Evolutionary conservation across 106 monocot genomes (phyloP), one percentile per base, ranked within the genome.

Genomic region (Amphibolis antarctica): DNA sequence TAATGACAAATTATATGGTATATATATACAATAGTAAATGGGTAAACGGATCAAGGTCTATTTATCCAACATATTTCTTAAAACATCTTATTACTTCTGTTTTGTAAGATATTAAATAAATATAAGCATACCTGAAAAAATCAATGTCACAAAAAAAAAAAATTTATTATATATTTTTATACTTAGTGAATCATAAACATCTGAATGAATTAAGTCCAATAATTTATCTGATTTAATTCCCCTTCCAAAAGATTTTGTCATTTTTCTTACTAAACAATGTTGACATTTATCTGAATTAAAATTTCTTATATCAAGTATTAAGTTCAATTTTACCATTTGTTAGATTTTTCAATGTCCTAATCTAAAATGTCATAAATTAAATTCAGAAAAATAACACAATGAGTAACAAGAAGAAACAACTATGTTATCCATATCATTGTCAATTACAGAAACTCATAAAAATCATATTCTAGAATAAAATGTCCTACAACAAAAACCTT

Each of bases 301-400:
- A 17, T 59, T 59, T 12, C 9, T 9, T 18, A 28, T 51, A n/a
- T 51, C 10, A 4, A 18, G 59, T 13, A 59, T 3, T 14, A 59
- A 12, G 0, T 59, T 59, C 18, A 31, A 18, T 59, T 59, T 59
- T 31, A 59, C 27, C 59, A 59, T 59, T 59, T 59, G 28, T 59
- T 59, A 19, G 23, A 59, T 59, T 59, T 59, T 29, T 0, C 14
- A 17, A 59, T 31, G 30, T 10, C 27, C 59, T 14, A 59, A 59
- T 17, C 59, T 59, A 59, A 17, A 59, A 59, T 59, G 28, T 13
- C 59, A 59, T 59, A 59, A 18, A 59, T 30, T 12, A 53, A 18
- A 18, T 22, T 53, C 18, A 22, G 28, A 59, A 17, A 59, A 28
- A 28, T 4, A 28, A 59, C 14, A 59, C 30, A 59, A 59, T 13